These are phyloP conservation scores for Punica granatum DNA, from an alignment of 345 rosid species.

Conservation along the genomic window DNA sequence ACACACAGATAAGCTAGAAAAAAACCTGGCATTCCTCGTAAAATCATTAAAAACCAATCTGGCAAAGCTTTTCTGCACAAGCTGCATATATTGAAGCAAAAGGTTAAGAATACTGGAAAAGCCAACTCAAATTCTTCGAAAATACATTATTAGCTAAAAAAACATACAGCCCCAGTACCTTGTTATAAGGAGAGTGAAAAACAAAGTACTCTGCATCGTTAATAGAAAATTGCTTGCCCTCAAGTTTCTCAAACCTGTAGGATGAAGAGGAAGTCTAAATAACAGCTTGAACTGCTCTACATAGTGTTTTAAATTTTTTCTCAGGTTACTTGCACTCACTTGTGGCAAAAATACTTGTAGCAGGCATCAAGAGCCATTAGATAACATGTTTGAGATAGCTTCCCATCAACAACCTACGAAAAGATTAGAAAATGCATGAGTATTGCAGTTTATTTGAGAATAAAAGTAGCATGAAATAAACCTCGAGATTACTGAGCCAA, in stretches of 20 bases:
- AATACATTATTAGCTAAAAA: background rate
- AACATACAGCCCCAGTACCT: conserved; percentile 32
- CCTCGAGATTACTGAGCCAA: background rate
- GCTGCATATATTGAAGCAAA: conserved; percentile 43
- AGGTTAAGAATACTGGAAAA: conserved; percentile 4
- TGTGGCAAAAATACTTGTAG: conserved; percentile 72
- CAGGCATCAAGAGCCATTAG: conserved; percentile 95
- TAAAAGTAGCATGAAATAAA: background rate
- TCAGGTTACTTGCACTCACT: conserved; percentile 36
- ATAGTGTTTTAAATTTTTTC: background rate
- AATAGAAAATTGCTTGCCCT: conserved; percentile 76
- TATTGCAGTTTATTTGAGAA: background rate
- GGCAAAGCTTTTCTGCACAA: conserved; percentile 98
- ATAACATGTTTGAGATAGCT: conserved; percentile 98
- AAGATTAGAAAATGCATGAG: conserved; percentile 1
- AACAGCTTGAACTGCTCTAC: conserved; percentile 1
- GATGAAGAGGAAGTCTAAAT: conserved; percentile 10
- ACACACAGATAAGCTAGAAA: conserved; percentile 6
- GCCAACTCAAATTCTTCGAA: background rate
- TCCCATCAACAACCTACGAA: conserved; percentile 96
- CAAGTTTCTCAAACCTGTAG: conserved; percentile 73
- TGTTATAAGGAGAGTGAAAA: conserved; percentile 99
- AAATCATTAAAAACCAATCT: conserved; percentile 82
- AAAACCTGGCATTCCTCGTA: conserved; percentile 74
- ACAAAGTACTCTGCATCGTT: conserved; percentile 72